Percentiles rank a stretch among this genome's conserved stretches.
Conservation (phyloP, 257 asterid genomes). For the Ophiorrhiza pumila region DNA sequence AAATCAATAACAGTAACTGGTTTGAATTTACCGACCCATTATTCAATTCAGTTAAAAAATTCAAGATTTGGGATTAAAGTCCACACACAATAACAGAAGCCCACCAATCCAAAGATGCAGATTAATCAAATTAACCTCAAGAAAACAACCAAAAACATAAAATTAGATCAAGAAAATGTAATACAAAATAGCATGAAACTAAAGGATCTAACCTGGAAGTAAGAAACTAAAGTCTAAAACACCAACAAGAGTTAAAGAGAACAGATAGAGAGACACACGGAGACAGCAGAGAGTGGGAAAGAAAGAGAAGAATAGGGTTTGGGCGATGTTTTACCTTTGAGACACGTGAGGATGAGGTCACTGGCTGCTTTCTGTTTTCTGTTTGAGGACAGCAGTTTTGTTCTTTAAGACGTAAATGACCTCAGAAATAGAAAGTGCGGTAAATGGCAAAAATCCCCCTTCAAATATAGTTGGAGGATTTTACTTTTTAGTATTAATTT, state of each 20-base stretch:
- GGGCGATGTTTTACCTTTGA: conserved; percentile 9
- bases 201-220: conserved; percentile 13
- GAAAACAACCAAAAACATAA: not conserved
- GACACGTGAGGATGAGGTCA: conserved; percentile 15
- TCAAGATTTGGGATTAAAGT: not conserved
- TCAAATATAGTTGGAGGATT: too few species aligned
- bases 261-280: not conserved
- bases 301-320: conserved; percentile 30
- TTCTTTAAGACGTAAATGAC: not conserved
- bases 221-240: conserved; percentile 4
- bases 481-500: too few species aligned
- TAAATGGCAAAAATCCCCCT: too few species aligned
- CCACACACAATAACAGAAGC: not conserved
- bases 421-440: too few species aligned
- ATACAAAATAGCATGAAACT: not conserved
- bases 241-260: not conserved
- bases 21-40: too few species aligned
- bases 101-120: not conserved
- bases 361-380: not conserved
- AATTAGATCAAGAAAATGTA: not conserved
- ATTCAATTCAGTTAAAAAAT: not conserved
- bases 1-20: too few species aligned
- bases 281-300: not conserved
- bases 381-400: not conserved
- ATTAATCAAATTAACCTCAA: not conserved